Conservation (phyloP, 2,329 filamentous ascomycete species). For the Colletotrichum incanum region DNA sequence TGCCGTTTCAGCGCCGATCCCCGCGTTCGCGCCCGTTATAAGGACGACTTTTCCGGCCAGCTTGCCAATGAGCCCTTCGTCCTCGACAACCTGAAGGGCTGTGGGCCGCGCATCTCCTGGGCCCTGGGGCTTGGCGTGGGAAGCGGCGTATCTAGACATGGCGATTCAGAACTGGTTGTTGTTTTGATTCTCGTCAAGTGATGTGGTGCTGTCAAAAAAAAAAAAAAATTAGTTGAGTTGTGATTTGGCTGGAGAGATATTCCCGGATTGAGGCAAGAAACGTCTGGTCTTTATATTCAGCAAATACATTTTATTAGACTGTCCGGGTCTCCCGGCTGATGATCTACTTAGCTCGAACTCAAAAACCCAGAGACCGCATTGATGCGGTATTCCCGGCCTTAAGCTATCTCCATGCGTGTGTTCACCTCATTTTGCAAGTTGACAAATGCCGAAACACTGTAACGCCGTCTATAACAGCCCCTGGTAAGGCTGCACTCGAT, state of each 20-base stretch:
- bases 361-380: neutral
- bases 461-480: too few relatives aligned
- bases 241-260: neutral
- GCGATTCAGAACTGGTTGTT: neutral
- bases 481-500: too few relatives aligned
- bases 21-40: slow-evolving; percentile 56
- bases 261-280: neutral
- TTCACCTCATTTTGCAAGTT: too few relatives aligned
- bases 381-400: neutral
- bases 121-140: slow-evolving; percentile 45
- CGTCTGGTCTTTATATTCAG: neutral
- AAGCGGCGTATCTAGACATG: slow-evolving; percentile 43
- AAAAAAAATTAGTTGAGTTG: too few relatives aligned
- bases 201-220: too few relatives aligned
- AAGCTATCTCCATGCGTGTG: neutral
- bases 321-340: neutral
- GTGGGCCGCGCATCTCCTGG: slow-evolving; percentile 53
- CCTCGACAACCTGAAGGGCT: slow-evolving; percentile 53
- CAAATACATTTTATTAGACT: too few relatives aligned
- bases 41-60: slow-evolving; percentile 55
- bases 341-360: neutral
- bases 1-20: slow-evolving; percentile 57
- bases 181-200: neutral
- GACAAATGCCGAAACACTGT: too few relatives aligned
- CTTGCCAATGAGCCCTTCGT: slow-evolving; percentile 48